Conservation (phyloP, 352 stramenopile genomes). For the Blastocystis sp. region DNA sequence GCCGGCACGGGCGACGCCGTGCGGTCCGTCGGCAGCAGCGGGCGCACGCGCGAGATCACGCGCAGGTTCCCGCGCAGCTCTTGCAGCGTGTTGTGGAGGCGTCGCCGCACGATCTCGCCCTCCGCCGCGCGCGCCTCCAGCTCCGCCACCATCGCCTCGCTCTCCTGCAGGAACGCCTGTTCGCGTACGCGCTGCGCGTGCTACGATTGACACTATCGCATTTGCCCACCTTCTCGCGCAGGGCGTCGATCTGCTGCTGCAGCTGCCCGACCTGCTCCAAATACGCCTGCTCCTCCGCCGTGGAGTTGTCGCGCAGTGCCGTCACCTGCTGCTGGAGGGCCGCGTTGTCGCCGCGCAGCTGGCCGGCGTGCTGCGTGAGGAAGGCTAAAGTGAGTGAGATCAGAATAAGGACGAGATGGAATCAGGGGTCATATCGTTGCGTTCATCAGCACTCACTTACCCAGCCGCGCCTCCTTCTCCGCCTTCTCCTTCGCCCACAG, state of each 20-base stretch:
- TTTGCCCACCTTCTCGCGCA: slow-evolving; percentile 54
- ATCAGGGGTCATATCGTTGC: background rate
- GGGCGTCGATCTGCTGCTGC: slow-evolving; percentile 69
- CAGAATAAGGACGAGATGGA: slow-evolving; percentile 66
- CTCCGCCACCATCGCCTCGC: slow-evolving; percentile 77
- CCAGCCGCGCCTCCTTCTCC: slow-evolving; percentile 20
- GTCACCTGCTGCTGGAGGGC: slow-evolving; percentile 69
- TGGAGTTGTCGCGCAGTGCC: slow-evolving; percentile 57
- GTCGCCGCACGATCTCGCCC: slow-evolving; percentile 82
- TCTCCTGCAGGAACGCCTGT: slow-evolving; percentile 75
- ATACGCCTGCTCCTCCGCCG: slow-evolving; percentile 67
- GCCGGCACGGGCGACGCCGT: background rate
- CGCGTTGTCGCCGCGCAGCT: slow-evolving; percentile 6
- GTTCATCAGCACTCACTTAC: slow-evolving; percentile 62
- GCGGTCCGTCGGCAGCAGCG: slow-evolving; percentile 82
- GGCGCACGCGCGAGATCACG: slow-evolving; percentile 89
- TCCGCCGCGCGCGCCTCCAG: slow-evolving; percentile 78
- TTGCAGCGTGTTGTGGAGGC: slow-evolving; percentile 98
- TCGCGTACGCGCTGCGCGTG: slow-evolving; percentile 41
- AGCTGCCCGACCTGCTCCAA: slow-evolving; percentile 26
- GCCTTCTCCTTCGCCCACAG: slow-evolving; percentile 35
- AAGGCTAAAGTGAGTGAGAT: slow-evolving; percentile 42
- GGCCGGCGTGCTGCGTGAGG: background rate
- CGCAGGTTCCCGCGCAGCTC: slow-evolving; percentile 97
- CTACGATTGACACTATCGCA: slow-evolving; percentile 31